Percentiles rank a stretch among this genome's conserved stretches.
These are phyloP conservation scores for Nidula niveotomentosa DNA, from an alignment of 1,284 basidiomycete species.

Conservation along the genomic window DNA sequence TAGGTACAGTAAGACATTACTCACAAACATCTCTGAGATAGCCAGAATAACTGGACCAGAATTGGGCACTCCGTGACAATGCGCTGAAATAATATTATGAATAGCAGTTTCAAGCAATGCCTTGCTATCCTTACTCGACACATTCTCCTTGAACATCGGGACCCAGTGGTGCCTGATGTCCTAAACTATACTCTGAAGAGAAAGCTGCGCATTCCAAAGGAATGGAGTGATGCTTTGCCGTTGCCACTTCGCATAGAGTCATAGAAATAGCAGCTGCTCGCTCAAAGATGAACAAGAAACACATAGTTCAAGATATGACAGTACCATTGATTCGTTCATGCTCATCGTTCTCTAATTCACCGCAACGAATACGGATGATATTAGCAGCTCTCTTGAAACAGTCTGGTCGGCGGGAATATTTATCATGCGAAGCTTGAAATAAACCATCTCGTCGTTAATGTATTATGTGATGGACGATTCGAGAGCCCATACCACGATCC, in stretches of 20 bases:
- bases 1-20: constrained; percentile 22
- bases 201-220: constrained; percentile 66
- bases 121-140: constrained; percentile 46
- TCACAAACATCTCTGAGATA: constrained; percentile 75
- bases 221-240: constrained; percentile 61
- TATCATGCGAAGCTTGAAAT: constrained; percentile 14
- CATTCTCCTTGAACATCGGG: constrained; percentile 40
- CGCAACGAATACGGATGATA: constrained; percentile 47
- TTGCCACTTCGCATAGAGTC: constrained; percentile 75
- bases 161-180: constrained; percentile 1
- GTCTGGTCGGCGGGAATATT: constrained; percentile 48
- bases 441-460: no score
- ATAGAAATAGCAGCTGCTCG: constrained; percentile 67
- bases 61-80: constrained; percentile 72
- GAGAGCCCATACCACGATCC: no score
- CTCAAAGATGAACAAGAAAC: constrained; percentile 11
- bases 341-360: constrained; percentile 59
- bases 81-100: constrained; percentile 41
- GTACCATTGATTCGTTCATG: constrained; percentile 54
- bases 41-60: constrained; percentile 82
- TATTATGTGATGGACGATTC: no score
- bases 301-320: constrained; percentile 17
- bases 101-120: constrained; percentile 1
- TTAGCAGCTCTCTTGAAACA: constrained; percentile 60
- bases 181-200: constrained; percentile 13